These are phyloP conservation scores for Nyctanthes arbortristis DNA, from an alignment of 257 asterid genomes.

Conservation along the genomic window DNA sequence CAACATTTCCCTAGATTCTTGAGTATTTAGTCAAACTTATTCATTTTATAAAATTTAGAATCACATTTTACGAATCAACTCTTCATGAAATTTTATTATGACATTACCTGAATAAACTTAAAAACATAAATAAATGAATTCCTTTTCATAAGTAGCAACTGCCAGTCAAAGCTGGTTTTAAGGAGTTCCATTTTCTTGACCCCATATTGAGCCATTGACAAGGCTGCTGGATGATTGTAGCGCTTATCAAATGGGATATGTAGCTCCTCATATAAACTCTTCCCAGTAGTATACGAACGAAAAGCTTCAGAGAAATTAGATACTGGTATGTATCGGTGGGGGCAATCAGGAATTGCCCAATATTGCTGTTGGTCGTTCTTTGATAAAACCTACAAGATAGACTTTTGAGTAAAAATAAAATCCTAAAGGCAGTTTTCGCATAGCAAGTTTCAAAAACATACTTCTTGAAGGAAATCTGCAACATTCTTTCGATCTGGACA, in stretches of 20 bases:
- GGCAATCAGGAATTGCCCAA: constrained; percentile 71
- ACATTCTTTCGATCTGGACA: constrained; percentile 92
- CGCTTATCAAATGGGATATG: constrained; percentile 74
- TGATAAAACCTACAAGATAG: constrained; percentile 64
- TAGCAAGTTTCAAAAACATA: constrained; percentile 36
- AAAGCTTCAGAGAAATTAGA: constrained; percentile 77
- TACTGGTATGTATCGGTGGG: constrained; percentile 66
- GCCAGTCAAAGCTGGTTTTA: constrained; percentile 77
- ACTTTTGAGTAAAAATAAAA: constrained; percentile 25
- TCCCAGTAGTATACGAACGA: constrained; percentile 60
- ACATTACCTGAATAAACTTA: constrained; percentile 80
- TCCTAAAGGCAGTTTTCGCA: constrained; percentile 13
- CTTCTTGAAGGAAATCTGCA: constrained; percentile 98
- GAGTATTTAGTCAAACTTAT: constrained; percentile 18
- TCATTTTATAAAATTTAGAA: not conserved
- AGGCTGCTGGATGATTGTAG: constrained; percentile 88
- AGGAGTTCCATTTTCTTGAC: constrained; percentile 73
- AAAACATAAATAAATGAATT: constrained; percentile 81
- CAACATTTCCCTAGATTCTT: constrained; percentile 1
- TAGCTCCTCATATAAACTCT: constrained; percentile 60
- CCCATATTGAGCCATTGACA: constrained; percentile 75
- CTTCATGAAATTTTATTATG: constrained; percentile 9
- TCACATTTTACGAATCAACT: constrained; percentile 17
- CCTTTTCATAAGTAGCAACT: constrained; percentile 85
- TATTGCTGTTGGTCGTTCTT: constrained; percentile 93